Conservation (phyloP, 345 rosid species). For the Populus nigra region DNA sequence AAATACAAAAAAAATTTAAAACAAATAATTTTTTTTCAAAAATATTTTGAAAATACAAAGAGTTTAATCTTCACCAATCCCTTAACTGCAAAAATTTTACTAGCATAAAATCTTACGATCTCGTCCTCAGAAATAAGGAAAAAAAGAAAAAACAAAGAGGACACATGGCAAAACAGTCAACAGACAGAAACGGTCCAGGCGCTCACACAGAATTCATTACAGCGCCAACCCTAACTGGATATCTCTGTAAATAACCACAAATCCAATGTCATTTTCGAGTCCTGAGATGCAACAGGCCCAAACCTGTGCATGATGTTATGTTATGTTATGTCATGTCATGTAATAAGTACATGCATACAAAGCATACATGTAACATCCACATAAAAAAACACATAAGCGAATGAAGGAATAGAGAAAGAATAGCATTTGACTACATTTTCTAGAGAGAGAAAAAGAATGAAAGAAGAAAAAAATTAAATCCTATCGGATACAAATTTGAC, state of each 20-base stretch:
- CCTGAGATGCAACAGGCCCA: neutral
- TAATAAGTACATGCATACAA: neutral
- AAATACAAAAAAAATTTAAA: too few relatives aligned
- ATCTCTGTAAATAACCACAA: neutral
- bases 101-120: neutral
- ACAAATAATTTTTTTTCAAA: too few relatives aligned
- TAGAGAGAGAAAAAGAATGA: constrained; percentile 33
- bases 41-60: too few relatives aligned
- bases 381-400: neutral
- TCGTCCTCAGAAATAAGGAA: neutral
- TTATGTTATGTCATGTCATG: neutral
- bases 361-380: neutral
- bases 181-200: neutral
- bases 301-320: neutral
- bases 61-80: neutral
- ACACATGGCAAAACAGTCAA: neutral
- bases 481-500: constrained; percentile 36
- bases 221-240: neutral
- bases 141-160: neutral
- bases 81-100: neutral
- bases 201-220: neutral
- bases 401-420: constrained; percentile 16
- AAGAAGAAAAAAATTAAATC: constrained; percentile 15
- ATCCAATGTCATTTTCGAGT: neutral
- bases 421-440: constrained; percentile 50